phyloP scores from a whole-genome alignment of 2,329 filamentous ascomycete species.

The Trichoderma semiorbis region DNA sequence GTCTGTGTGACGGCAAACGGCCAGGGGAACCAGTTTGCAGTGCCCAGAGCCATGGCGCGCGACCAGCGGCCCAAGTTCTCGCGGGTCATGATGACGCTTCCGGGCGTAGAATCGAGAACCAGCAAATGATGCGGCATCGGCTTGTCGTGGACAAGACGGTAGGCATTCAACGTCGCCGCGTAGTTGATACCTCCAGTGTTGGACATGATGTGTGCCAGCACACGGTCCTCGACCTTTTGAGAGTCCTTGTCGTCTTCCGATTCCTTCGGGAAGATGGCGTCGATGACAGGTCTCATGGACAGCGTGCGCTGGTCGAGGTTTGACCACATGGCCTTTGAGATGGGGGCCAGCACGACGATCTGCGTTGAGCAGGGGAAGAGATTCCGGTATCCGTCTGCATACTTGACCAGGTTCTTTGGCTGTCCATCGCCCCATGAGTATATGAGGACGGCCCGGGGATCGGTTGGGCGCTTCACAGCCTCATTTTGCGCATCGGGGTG shows the following conservation, averaged over 20 bases:
- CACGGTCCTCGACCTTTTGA: slow-evolving; percentile 21
- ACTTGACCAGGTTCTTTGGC: slow-evolving; percentile 55
- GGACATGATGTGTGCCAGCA: slow-evolving; percentile 55
- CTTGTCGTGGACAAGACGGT: slow-evolving; percentile 35
- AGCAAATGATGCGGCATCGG: slow-evolving; percentile 47
- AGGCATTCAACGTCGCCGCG: slow-evolving; percentile 47
- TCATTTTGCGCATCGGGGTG: slow-evolving; percentile 26
- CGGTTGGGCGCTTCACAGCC: slow-evolving; percentile 22
- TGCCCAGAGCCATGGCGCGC: slow-evolving; percentile 50
- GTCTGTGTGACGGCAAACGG: slow-evolving; percentile 46
- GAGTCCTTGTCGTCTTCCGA: slow-evolving; percentile 23
- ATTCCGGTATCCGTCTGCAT: slow-evolving; percentile 47
- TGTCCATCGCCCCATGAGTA: slow-evolving; percentile 57
- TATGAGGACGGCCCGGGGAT: slow-evolving; percentile 48
- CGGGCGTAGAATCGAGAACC: slow-evolving; percentile 53
- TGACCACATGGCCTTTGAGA: slow-evolving; percentile 44
- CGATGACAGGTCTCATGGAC: slow-evolving; percentile 45
- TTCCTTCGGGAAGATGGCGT: slow-evolving; percentile 33
- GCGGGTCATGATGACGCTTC: slow-evolving; percentile 40
- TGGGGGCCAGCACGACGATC: slow-evolving; percentile 49
- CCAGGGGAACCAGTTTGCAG: slow-evolving; percentile 46
- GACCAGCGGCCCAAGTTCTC: slow-evolving; percentile 49
- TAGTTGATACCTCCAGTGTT: slow-evolving; percentile 56
- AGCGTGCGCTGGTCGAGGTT: slow-evolving; percentile 41
- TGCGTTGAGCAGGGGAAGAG: slow-evolving; percentile 51